Percentiles rank a stretch among this genome's conserved stretches.
phyloP scores from a whole-genome alignment of 306 rosid genomes.

The Neltuma alba region DNA sequence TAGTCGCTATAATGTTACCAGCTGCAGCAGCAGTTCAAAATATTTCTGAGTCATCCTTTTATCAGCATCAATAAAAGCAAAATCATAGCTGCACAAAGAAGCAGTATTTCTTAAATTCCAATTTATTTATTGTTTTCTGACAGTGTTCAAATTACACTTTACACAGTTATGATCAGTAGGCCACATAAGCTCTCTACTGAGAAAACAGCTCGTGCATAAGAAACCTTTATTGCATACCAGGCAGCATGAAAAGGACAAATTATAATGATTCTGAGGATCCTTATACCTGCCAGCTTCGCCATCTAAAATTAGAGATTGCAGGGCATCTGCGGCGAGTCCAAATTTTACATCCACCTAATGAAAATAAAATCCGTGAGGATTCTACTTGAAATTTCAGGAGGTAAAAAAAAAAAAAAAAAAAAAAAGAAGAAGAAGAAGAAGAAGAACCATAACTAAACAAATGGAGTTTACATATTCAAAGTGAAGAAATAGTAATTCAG shows the following conservation, averaged over 20 bases:
- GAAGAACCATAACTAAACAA: conserved; percentile 21
- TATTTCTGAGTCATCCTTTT: conserved; percentile 83
- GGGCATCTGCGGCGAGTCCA: conserved; percentile 81
- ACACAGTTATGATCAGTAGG: conserved; percentile 4
- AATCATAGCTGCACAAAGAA: conserved; percentile 74
- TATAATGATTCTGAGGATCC: conserved; percentile 24
- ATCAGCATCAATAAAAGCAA: conserved; percentile 94
- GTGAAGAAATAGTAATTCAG: conserved; percentile 16
- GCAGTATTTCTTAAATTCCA: conserved; percentile 35
- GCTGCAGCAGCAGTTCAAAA: conserved; percentile 73
- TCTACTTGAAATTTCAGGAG: not conserved
- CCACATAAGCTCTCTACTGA: conserved; percentile 9
- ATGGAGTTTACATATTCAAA: not conserved
- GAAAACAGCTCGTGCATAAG: conserved; percentile 14
- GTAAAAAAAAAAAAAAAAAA: conserved; percentile 2
- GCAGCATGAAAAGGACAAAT: conserved; percentile 7
- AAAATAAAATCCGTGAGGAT: not conserved
- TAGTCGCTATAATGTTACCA: conserved; percentile 57
- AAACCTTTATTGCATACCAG: not conserved
- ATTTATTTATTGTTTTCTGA: conserved; percentile 2
- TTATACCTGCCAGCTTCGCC: conserved; percentile 86
- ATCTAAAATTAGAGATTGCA: conserved; percentile 64
- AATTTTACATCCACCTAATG: conserved; percentile 70
- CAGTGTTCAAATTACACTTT: conserved; percentile 29
- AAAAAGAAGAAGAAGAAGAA: no score